Percentiles rank a stretch among this genome's conserved stretches.
Conservation (phyloP, 2,329 filamentous ascomycete species). For the Achaetomium macrosporum region DNA sequence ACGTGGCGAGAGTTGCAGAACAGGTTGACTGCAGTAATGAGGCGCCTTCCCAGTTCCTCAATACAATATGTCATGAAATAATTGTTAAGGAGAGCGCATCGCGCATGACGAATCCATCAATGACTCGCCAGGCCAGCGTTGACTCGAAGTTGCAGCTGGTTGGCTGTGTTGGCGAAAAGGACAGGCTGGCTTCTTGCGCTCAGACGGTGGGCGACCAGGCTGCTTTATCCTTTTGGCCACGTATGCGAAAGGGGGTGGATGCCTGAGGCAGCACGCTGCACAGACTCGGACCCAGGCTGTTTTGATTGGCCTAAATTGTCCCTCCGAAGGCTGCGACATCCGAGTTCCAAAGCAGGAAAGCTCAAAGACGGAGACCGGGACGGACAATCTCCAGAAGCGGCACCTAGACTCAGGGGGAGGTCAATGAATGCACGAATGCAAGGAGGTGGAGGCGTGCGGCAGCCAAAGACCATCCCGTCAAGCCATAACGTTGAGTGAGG, state of each 20-base stretch:
- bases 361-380: constrained; percentile 9
- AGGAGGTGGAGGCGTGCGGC: too few species aligned
- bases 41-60: constrained; percentile 36
- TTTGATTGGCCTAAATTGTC: constrained; percentile 21
- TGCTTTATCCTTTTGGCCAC: constrained; percentile 29
- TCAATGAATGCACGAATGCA: too few species aligned
- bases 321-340: constrained; percentile 18
- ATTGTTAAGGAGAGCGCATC: constrained; percentile 22
- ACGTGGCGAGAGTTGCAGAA: constrained; percentile 9
- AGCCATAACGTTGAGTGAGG: too few species aligned
- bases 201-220: constrained; percentile 17
- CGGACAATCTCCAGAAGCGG: neutral
- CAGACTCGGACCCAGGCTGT: neutral
- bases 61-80: constrained; percentile 29
- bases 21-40: constrained; percentile 27
- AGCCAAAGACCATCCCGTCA: too few species aligned
- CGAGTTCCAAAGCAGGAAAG: constrained; percentile 22
- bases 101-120: constrained; percentile 24
- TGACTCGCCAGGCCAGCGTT: constrained; percentile 21
- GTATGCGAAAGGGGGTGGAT: constrained; percentile 19
- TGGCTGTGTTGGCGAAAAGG: constrained; percentile 22
- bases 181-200: constrained; percentile 23
- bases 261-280: constrained; percentile 23
- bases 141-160: constrained; percentile 17
- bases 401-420: constrained; percentile 5